Base-by-base conservation (phyloP, 78 protist genomes). In the Guillardia theta region DNA sequence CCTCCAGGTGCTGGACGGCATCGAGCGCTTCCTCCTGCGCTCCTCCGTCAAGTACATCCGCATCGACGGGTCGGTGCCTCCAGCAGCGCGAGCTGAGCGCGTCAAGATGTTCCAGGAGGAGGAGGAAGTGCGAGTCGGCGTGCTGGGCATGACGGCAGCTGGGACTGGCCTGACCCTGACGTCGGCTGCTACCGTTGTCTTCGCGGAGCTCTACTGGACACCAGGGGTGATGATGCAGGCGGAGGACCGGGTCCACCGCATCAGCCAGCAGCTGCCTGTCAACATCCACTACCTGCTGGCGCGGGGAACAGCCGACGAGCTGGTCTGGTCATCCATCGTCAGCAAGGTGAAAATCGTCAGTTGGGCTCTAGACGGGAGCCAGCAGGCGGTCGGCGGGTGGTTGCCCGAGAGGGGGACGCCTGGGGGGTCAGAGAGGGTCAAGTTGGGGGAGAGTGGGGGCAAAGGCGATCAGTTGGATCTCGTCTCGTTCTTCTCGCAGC, bases 181-280 rank as follows among this genome's bases (percentile, higher is more conserved):
- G 12, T 19, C 10, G 41, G 36, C 4, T 3, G 41, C 83, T 4
- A 1, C 9, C 46, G 83, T 70, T 12, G 83, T 70, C 46, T 70
- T 70, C 41, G 83, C 83, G 18, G 88, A 37, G 53, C 50, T 78
- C 0, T 27, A 37, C 88, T 18, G 18, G 19, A n/a, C 33, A 10
- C 88, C 48, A 0, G 88, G 53, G 58, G 18, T 30, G 44, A 12
- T 44, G 43, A 24, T n/a, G 88, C 70, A 58, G 70, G 70, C 95
- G 9, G 95, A 94, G 92, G 95, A 94, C 45, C 43, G 95, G 6
- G 95, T 88, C 46, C 95, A 94, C 93, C 80, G 95, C 37, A 94
- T 94, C 12, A 92, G 95, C 27, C 95, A 94, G 70, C 21, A 37
- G 46, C 15, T 10, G 33, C 93, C 95, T 4, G 95, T 94, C 3